These are phyloP conservation scores for Diplodia intermedia DNA, from an alignment of 2,329 filamentous ascomycete species.

Conservation along the genomic window DNA sequence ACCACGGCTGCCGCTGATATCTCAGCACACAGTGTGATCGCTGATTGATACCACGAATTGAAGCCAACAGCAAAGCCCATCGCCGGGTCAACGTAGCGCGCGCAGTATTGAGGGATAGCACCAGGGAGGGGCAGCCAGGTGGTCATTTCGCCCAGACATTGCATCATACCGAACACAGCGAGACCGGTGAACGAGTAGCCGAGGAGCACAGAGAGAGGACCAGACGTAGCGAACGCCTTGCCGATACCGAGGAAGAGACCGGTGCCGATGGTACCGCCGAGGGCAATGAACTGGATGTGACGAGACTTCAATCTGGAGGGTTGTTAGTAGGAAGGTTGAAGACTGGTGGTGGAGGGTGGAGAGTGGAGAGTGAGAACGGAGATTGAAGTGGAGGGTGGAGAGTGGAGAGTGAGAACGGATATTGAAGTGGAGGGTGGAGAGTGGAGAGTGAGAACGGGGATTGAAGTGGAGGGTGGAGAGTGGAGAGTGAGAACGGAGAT, in stretches of 20 bases:
- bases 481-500: not conserved
- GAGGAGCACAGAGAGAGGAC: conserved; percentile 36
- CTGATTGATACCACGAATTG: conserved; percentile 26
- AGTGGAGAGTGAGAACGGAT: not conserved
- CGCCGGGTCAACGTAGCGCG: conserved; percentile 54
- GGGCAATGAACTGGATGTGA: conserved; percentile 66
- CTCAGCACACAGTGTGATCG: conserved; percentile 46
- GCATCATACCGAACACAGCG: conserved; percentile 40
- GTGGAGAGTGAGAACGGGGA: too few species aligned
- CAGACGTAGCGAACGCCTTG: conserved; percentile 34
- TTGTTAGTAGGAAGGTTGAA: not conserved
- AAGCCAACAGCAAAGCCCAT: conserved; percentile 31
- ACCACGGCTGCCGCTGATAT: conserved; percentile 48
- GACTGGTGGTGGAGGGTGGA: too few species aligned
- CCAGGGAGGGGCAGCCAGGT: conserved; percentile 58
- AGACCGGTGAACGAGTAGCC: conserved; percentile 34
- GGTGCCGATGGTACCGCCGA: conserved; percentile 43
- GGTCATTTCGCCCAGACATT: conserved; percentile 40
- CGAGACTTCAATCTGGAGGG: conserved; percentile 56
- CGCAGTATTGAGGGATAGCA: conserved; percentile 82
- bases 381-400: not conserved
- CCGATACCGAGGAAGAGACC: conserved; percentile 33
- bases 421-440: not conserved
- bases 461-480: not conserved
- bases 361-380: not conserved